Conservation (phyloP, 202 grass and related monocot genomes). For the Schoenoplectus tabernaemontani region DNA sequence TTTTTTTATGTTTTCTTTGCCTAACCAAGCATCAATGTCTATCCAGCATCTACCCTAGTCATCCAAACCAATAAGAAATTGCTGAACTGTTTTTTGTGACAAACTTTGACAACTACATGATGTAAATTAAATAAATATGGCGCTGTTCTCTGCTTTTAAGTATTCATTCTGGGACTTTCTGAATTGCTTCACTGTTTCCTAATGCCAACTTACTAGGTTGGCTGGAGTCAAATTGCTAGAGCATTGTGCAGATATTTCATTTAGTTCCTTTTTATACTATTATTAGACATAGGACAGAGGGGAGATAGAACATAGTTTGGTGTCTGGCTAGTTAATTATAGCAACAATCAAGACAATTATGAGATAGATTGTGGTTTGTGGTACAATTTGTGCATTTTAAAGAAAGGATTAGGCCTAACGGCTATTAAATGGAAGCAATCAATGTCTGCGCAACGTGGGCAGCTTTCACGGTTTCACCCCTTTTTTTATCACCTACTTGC, state of each 20-base stretch:
- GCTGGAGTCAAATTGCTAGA: neutral
- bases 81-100: neutral
- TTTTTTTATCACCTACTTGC: conserved; percentile 4
- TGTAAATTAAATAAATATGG: neutral
- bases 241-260: neutral
- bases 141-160: neutral
- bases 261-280: neutral
- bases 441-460: conserved; percentile 20
- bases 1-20: neutral
- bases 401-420: conserved; percentile 22
- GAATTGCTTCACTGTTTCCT: neutral
- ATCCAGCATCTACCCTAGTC: neutral
- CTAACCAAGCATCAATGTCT: neutral
- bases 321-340: neutral
- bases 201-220: neutral
- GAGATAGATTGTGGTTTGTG: neutral
- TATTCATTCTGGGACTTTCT: neutral
- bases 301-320: conserved; percentile 6
- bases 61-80: neutral
- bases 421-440: conserved; percentile 18
- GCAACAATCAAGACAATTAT: neutral
- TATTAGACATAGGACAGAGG: neutral
- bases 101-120: neutral
- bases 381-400: neutral
- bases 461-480: conserved; percentile 13